Evolutionary conservation across 2,329 filamentous ascomycete genomes (phyloP).

Genomic region (Endoconidiophora polonica): DNA sequence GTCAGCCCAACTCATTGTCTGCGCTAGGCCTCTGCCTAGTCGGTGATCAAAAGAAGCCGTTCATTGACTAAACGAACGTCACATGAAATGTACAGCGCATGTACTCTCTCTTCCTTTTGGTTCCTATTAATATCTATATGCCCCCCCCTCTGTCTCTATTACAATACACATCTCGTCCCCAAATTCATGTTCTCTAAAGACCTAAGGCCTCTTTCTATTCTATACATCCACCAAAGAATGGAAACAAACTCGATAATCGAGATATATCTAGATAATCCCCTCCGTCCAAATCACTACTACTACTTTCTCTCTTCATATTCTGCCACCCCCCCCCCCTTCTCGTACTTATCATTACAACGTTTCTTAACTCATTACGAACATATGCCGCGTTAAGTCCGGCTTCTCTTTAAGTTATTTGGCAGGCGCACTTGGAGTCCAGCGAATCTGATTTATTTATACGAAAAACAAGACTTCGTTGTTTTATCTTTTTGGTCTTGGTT

Average conservation of each 20-base stretch:
- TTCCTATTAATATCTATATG: background rate
- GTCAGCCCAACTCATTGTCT: conserved; percentile 48
- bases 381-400: background rate
- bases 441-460: no score
- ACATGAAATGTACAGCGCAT: no score
- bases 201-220: background rate
- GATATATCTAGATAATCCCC: no score
- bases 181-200: no score
- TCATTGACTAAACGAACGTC: conserved; percentile 35
- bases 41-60: conserved; percentile 46
- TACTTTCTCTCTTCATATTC: no score
- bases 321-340: background rate
- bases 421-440: no score
- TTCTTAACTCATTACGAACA: no score
- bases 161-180: background rate
- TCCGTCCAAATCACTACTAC: no score
- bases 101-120: background rate
- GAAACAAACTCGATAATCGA: no score
- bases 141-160: background rate
- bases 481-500: no score
- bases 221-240: no score
- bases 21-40: conserved; percentile 48
- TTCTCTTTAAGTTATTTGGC: background rate
- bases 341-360: background rate
- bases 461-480: no score